Conservation (phyloP, 2,329 filamentous ascomycete genomes). For the Capronia americana region DNA sequence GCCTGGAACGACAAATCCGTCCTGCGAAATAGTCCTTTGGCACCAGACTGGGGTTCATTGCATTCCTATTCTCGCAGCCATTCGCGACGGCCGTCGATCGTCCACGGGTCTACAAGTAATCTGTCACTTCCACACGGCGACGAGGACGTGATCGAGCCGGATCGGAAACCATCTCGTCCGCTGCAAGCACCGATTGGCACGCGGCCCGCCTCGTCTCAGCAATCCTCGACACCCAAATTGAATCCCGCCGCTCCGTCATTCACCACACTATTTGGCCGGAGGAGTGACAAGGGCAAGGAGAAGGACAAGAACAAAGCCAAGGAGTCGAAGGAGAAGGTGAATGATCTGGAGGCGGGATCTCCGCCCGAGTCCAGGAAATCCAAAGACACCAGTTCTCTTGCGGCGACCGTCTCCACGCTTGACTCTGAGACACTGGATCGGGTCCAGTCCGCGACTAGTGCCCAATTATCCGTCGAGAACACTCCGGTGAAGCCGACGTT, state of each 20-base stretch:
- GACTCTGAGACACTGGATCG: constrained; percentile 58
- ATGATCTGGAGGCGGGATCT: constrained; percentile 48
- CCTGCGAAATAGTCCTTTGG: constrained; percentile 60
- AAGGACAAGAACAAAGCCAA: constrained; percentile 43
- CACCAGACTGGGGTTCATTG: constrained; percentile 59
- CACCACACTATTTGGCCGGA: constrained; percentile 70
- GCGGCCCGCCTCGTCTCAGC: constrained; percentile 66
- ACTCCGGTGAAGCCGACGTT: constrained; percentile 53
- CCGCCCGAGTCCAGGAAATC: constrained; percentile 54
- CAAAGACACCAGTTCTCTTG: constrained; percentile 52
- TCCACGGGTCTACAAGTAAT: constrained; percentile 74
- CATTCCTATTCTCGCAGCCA: constrained; percentile 75
- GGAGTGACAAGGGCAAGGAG: constrained; percentile 53
- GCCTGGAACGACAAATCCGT: constrained; percentile 68
- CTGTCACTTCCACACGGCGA: constrained; percentile 59
- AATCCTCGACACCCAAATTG: constrained; percentile 63
- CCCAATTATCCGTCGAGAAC: constrained; percentile 36
- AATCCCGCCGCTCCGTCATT: constrained; percentile 93
- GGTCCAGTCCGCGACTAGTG: constrained; percentile 49
- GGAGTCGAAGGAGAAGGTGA: constrained; percentile 41
- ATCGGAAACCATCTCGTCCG: constrained; percentile 57
- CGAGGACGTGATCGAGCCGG: constrained; percentile 45
- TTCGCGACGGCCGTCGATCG: constrained; percentile 80
- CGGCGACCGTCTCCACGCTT: constrained; percentile 48
- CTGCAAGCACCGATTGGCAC: constrained; percentile 78